Evolutionary conservation across 2,329 filamentous ascomycete species (phyloP).

Genomic region (Xylaria digitata): DNA sequence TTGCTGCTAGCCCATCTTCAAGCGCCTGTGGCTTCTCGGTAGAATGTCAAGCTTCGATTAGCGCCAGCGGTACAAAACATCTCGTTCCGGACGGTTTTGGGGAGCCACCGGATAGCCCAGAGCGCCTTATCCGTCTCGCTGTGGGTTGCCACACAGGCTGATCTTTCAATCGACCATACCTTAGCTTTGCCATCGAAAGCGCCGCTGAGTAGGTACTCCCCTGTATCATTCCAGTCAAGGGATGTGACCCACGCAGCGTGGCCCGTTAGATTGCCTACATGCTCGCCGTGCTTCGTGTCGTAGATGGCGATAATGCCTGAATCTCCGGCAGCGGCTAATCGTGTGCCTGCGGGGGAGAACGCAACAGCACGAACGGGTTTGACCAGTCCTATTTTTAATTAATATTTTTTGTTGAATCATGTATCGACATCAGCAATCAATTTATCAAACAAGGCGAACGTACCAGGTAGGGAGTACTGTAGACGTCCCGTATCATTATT

Average conservation of each 20-base stretch:
- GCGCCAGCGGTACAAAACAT: constrained; percentile 84
- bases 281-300: constrained; percentile 91
- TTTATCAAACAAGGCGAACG: constrained; percentile 40
- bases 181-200: constrained; percentile 94
- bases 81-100: constrained; percentile 74
- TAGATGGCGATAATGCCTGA: constrained; percentile 90
- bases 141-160: constrained; percentile 89
- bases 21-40: constrained; percentile 82
- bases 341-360: constrained; percentile 86
- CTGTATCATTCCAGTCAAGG: constrained; percentile 92
- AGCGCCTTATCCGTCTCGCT: constrained; percentile 87
- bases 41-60: constrained; percentile 81
- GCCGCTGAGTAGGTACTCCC: constrained; percentile 89
- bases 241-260: constrained; percentile 90
- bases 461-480: constrained; percentile 84
- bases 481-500: constrained; percentile 90
- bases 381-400: constrained; percentile 71
- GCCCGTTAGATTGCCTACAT: constrained; percentile 79
- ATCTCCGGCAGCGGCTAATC: constrained; percentile 91
- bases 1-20: constrained; percentile 12
- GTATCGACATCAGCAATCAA: neutral
- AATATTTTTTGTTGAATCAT: constrained; percentile 31
- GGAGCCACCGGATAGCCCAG: constrained; percentile 87
- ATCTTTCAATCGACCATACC: constrained; percentile 90
- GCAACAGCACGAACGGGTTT: constrained; percentile 86